Conservation (phyloP, 768 basidiomycete species). For the Sarcomyxa edulis region DNA sequence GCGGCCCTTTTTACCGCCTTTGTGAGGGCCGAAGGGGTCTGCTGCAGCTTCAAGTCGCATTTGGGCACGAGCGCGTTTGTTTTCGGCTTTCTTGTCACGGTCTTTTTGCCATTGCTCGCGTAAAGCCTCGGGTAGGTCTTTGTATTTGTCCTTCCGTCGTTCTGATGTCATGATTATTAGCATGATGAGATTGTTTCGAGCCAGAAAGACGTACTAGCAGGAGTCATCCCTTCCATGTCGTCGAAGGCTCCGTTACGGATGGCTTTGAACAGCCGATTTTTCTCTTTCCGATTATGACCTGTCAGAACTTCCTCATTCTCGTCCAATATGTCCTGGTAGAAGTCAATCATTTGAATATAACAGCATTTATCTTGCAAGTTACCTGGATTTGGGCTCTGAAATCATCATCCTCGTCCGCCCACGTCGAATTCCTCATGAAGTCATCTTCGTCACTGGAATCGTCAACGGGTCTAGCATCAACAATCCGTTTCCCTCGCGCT, state of each 20-base stretch:
- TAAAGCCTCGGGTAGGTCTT: conserved; percentile 51
- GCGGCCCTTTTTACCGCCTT: conserved; percentile 62
- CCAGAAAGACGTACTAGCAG: conserved; percentile 42
- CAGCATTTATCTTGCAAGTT: conserved; percentile 9
- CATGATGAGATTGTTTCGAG: neutral
- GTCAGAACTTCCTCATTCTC: conserved; percentile 46
- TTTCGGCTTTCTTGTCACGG: conserved; percentile 75
- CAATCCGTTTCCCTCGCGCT: conserved; percentile 16
- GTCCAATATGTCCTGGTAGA: conserved; percentile 52
- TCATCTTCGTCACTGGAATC: conserved; percentile 29
- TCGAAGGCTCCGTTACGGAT: conserved; percentile 53
- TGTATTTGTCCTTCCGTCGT: conserved; percentile 48
- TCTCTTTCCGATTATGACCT: conserved; percentile 38
- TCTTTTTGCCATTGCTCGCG: conserved; percentile 75
- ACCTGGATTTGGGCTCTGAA: conserved; percentile 55
- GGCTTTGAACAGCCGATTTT: conserved; percentile 55
- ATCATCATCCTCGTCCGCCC: conserved; percentile 20
- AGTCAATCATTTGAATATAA: neutral
- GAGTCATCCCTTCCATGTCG: conserved; percentile 32
- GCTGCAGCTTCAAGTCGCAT: conserved; percentile 51
- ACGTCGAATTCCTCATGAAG: conserved; percentile 16
- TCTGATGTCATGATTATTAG: conserved; percentile 13
- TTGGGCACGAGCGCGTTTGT: conserved; percentile 56
- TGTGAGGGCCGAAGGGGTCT: conserved; percentile 59
- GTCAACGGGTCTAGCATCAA: conserved; percentile 24